Base-by-base conservation (phyloP, 2,329 filamentous ascomycete genomes). In the Xylaria arbuscula region DNA sequence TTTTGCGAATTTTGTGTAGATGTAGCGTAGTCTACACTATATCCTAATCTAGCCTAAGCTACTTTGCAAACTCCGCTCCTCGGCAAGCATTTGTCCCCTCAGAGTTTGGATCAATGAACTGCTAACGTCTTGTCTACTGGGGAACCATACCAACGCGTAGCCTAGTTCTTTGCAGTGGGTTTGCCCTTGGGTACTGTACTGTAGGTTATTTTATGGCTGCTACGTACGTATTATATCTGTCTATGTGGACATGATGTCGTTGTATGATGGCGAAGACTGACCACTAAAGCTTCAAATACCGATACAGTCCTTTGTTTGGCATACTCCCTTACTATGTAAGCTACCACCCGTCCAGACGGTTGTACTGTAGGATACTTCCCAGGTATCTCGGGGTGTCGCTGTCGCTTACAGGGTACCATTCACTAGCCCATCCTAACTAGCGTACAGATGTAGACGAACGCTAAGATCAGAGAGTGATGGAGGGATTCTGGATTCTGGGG, bases 381-480 rank as follows among this genome's bases (percentile, higher is more conserved):
- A 72, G 64, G 74, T 76, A 75, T 74, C 70, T 69, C 67, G 62
- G 73, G 71, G 72, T 76, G 72, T 61, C 61, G 54, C 69, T 59
- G 70, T 73, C 67, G 68, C 68, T 63, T 65, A 63, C 66, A 70
- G 70, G 70, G 73, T 72, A 66, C 68, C 68, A 58, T 70, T 70
- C 71, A 6, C n/a, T 60, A 60, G 22, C 22, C 28, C 28, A 28
- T 28, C 28, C 17, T 38, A 32, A 8, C 13, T 51, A 68, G 67
- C 69, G 73, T 70, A 72, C 40, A 36, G 34, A 38, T 62, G 60
- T 34, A 45, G 71, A 69, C 50, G 64, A 64, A 73, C 73, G 71
- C 72, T 73, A 71, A 70, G 71, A 73, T 73, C 70, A 72, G 66
- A 73, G 69, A 70, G 61, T 68, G 70, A 69, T 74, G 72, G 73